A percentile compares a stretch with the other conserved stretches of the same genome.
These are phyloP conservation scores for Xylaria telfairii DNA, from an alignment of 495 filamentous ascomycete genomes.

Conservation along the genomic window DNA sequence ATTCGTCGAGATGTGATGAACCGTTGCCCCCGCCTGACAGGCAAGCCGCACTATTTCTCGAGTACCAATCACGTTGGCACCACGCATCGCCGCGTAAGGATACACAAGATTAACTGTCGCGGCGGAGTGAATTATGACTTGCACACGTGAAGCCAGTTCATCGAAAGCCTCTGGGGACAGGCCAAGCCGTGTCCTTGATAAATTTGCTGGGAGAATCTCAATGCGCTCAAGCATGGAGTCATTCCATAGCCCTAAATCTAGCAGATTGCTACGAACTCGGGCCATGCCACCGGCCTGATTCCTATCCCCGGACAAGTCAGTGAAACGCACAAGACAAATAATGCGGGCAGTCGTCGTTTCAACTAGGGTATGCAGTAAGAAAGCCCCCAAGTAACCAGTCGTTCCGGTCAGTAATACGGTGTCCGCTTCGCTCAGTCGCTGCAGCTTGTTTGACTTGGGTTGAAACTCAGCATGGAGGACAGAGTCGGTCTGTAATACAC, in stretches of 20 bases:
- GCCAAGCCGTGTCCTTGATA: conserved; percentile 64
- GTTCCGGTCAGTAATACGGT: conserved; percentile 54
- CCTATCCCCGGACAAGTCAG: conserved; percentile 56
- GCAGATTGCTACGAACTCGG: conserved; percentile 64
- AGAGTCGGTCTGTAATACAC: conserved; percentile 63
- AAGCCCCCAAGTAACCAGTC: conserved; percentile 51
- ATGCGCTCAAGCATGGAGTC: conserved; percentile 74
- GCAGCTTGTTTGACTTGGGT: conserved; percentile 52
- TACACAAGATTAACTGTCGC: conserved; percentile 73
- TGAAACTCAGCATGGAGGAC: conserved; percentile 64
- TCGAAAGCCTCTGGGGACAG: conserved; percentile 62
- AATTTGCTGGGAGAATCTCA: conserved; percentile 68
- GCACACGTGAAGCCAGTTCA: conserved; percentile 59
- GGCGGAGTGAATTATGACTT: conserved; percentile 70
- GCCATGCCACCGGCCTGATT: conserved; percentile 61
- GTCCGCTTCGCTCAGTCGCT: conserved; percentile 61
- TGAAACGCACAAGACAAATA: conserved; percentile 70
- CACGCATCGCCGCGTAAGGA: conserved; percentile 66
- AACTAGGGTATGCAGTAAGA: conserved; percentile 46
- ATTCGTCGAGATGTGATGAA: conserved; percentile 75
- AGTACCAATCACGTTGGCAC: conserved; percentile 66
- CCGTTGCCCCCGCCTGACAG: conserved; percentile 62
- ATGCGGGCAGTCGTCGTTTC: conserved; percentile 65
- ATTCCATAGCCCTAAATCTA: conserved; percentile 69
- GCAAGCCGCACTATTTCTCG: conserved; percentile 69